A percentile compares a stretch with the other conserved stretches of the same genome.
Evolutionary conservation across 2,329 filamentous ascomycete genomes (phyloP).

Genomic region (Verticillium albo-atrum): DNA sequence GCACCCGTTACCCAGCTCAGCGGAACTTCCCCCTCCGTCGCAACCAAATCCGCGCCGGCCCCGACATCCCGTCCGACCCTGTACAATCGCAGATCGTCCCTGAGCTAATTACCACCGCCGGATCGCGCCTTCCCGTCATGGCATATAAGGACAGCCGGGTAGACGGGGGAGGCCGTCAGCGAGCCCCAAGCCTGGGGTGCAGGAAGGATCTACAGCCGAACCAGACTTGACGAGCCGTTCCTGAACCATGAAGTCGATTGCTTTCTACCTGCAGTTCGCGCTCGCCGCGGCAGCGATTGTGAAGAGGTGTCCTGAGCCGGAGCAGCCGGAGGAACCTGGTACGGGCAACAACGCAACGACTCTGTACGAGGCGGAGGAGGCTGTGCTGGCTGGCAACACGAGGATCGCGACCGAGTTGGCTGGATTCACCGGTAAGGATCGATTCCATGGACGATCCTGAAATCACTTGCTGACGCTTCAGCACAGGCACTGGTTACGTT

Average conservation of each 20-base stretch:
- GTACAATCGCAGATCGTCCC: background rate
- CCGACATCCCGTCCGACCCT: background rate
- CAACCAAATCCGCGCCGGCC: background rate
- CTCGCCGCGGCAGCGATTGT: slow-evolving; percentile 1
- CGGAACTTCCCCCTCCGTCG: background rate
- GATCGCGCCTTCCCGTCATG: background rate
- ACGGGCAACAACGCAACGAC: slow-evolving; percentile 4
- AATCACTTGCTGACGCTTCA: background rate
- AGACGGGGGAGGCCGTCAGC: background rate
- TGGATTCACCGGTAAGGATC: slow-evolving; percentile 29
- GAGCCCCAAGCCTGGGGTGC: background rate
- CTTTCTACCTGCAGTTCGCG: background rate
- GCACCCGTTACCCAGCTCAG: background rate
- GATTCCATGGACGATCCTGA: background rate
- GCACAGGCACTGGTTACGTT: slow-evolving; percentile 39
- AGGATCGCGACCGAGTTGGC: slow-evolving; percentile 28
- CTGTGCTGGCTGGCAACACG: slow-evolving; percentile 31
- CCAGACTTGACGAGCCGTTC: background rate
- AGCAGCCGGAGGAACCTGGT: background rate
- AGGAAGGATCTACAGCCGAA: background rate
- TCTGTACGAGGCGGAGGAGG: slow-evolving; percentile 35
- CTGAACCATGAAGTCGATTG: background rate
- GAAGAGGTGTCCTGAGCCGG: background rate
- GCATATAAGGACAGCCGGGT: background rate
- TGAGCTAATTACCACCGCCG: background rate